Evolutionary conservation across 306 rosid species (phyloP).

Genomic region (Vigna mungo): DNA sequence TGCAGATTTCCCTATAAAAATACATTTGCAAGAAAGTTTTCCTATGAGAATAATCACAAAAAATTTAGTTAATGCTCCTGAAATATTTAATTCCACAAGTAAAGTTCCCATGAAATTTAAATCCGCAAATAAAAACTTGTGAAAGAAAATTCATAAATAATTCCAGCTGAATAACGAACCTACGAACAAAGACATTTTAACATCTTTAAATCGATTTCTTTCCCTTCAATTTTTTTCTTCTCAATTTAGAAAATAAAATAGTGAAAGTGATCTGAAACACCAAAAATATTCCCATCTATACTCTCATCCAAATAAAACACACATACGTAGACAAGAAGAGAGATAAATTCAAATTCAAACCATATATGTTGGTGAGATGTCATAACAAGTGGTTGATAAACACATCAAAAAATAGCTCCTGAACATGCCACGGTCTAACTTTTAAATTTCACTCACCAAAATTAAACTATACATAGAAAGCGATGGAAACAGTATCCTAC

Average conservation of each 20-base stretch:
- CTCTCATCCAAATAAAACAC: not conserved
- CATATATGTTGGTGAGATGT: constrained; percentile 41
- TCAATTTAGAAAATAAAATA: not conserved
- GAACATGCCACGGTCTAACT: constrained; percentile 2
- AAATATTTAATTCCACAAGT: too few relatives aligned
- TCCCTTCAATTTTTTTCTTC: not conserved
- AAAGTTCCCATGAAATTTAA: too few relatives aligned
- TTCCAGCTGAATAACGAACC: too few relatives aligned
- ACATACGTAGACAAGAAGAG: not conserved
- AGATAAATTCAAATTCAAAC: constrained; percentile 9
- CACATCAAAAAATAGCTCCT: constrained; percentile 16
- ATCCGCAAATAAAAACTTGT: too few relatives aligned
- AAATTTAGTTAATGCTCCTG: too few relatives aligned
- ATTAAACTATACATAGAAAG: constrained; percentile 41
- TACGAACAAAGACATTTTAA: too few relatives aligned
- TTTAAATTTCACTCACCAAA: constrained; percentile 24
- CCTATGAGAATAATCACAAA: too few relatives aligned
- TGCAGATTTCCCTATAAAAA: too few relatives aligned
- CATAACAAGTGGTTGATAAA: constrained; percentile 42
- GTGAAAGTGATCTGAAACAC: constrained; percentile 1
- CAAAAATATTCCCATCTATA: constrained; percentile 7
- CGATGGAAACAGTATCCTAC: constrained; percentile 36
- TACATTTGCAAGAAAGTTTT: too few relatives aligned
- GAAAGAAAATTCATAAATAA: too few relatives aligned
- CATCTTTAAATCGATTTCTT: not conserved